Evolutionary conservation across 139 green algal genomes (phyloP).

Genomic region (Edaphochlamys debaryana): DNA sequence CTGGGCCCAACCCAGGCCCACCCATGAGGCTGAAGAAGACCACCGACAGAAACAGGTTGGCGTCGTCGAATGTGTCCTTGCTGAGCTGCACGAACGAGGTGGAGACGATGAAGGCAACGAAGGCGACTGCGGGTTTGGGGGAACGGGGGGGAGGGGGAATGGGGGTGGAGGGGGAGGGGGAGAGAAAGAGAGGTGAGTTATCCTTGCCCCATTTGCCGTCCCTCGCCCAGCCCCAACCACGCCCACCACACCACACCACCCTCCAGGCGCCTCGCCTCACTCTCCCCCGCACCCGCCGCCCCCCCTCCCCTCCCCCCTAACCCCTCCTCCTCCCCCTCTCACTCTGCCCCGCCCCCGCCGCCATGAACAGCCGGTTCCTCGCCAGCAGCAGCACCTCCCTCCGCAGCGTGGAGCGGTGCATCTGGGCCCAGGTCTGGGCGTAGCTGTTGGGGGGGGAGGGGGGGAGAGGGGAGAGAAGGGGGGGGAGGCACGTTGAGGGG

Average conservation of each 20-base stretch:
- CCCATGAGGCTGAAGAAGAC: conserved; percentile 62
- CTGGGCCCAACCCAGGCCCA: too few species aligned
- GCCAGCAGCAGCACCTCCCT: conserved; percentile 3
- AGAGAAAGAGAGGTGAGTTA: too few species aligned
- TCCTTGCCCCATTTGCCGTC: too few species aligned
- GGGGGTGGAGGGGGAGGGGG: too few species aligned
- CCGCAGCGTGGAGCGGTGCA: neutral
- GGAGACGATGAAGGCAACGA: conserved; percentile 50
- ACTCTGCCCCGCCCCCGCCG: neutral
- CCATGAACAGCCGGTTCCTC: neutral
- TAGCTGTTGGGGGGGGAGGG: neutral
- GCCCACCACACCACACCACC: too few species aligned
- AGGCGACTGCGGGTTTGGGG: conserved; percentile 7
- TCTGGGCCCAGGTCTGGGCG: neutral
- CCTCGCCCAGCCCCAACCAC: too few species aligned
- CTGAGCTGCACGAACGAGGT: conserved; percentile 40
- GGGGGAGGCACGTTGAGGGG: neutral
- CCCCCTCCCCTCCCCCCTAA: too few species aligned
- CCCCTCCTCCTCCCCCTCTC: too few species aligned
- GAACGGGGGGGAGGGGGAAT: too few species aligned
- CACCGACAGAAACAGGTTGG: conserved; percentile 40
- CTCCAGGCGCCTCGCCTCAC: too few species aligned
- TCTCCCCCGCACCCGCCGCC: too few species aligned
- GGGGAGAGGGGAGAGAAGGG: neutral
- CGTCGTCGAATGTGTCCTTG: conserved; percentile 4